phyloP scores from a whole-genome alignment of 495 filamentous ascomycete genomes.

The Parachaetomium inaequale region DNA sequence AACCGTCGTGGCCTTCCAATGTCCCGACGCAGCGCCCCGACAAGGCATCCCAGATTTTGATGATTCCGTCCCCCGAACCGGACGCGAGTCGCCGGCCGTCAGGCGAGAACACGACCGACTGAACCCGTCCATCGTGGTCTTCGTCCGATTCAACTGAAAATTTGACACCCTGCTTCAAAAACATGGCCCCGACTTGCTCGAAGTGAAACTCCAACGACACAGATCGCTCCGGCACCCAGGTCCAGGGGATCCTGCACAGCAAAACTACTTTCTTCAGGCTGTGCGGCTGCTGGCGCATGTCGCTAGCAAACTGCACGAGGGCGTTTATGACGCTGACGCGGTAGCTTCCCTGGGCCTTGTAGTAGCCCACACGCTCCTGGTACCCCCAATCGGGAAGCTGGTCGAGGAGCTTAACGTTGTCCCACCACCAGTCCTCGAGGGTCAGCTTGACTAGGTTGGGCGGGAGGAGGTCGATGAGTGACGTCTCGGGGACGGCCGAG shows the following conservation, averaged over 20 bases:
- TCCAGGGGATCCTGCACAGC: conserved; percentile 29
- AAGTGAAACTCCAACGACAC: conserved; percentile 29
- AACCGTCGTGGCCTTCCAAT: not conserved
- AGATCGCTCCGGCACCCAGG: conserved; percentile 26
- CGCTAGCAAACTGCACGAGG: conserved; percentile 25
- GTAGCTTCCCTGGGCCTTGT: conserved; percentile 22
- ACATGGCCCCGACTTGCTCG: conserved; percentile 13
- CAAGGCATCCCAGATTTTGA: not conserved
- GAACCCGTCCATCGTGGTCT: not conserved
- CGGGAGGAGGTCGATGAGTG: conserved; percentile 29
- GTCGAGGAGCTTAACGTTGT: conserved; percentile 15
- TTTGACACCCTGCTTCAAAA: conserved; percentile 24
- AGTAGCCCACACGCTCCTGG: conserved; percentile 23
- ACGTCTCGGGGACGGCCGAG: conserved; percentile 10
- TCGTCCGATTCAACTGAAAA: conserved; percentile 25
- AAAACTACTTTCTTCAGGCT: conserved; percentile 25
- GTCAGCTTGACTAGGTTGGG: conserved; percentile 32
- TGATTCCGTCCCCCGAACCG: not conserved
- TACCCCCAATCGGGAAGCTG: conserved; percentile 20
- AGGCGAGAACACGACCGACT: not conserved
- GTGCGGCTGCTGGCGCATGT: conserved; percentile 9
- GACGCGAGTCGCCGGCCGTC: not conserved
- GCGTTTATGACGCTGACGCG: conserved; percentile 20
- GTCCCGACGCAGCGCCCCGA: not conserved
- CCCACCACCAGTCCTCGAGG: conserved; percentile 38